Evolutionary conservation across 2,329 filamentous ascomycete species (phyloP).

Genomic region (Aurifilum marmelostoma): DNA sequence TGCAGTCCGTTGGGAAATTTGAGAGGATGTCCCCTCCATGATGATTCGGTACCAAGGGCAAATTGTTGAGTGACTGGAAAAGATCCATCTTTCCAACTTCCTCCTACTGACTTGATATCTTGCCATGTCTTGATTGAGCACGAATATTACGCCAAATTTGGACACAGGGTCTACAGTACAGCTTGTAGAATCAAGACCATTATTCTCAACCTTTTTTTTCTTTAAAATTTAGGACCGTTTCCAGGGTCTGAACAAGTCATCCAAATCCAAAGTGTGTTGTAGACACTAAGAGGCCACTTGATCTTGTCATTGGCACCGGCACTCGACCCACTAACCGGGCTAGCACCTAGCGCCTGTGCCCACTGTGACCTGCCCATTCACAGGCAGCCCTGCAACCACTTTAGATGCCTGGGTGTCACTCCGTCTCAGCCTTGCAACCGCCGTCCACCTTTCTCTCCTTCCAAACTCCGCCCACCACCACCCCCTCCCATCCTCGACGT

Average conservation of each 20-base stretch:
- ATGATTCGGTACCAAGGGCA: not conserved
- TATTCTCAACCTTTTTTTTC: not conserved
- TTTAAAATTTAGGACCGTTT: not conserved
- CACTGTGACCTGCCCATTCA: conserved; percentile 13
- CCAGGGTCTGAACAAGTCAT: not conserved
- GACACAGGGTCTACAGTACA: not conserved
- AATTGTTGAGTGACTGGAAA: not conserved
- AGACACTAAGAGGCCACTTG: no score
- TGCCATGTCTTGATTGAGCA: not conserved
- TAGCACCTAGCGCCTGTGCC: conserved; percentile 13
- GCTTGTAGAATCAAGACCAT: not conserved
- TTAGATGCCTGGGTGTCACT: conserved; percentile 16
- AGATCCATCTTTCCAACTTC: not conserved
- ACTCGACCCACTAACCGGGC: not conserved
- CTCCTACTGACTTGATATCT: not conserved
- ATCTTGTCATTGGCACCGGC: not conserved
- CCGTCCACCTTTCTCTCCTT: not conserved
- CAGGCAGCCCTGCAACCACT: conserved; percentile 16
- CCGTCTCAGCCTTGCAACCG: conserved; percentile 23
- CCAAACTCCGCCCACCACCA: not conserved
- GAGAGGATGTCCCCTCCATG: not conserved
- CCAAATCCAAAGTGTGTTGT: not conserved
- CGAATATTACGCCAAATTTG: not conserved
- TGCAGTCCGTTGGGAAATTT: not conserved
- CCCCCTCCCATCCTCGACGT: conserved; percentile 12